Evolutionary conservation across 1,284 basidiomycete species (phyloP).

Genomic region (Boletellus deceptivus): DNA sequence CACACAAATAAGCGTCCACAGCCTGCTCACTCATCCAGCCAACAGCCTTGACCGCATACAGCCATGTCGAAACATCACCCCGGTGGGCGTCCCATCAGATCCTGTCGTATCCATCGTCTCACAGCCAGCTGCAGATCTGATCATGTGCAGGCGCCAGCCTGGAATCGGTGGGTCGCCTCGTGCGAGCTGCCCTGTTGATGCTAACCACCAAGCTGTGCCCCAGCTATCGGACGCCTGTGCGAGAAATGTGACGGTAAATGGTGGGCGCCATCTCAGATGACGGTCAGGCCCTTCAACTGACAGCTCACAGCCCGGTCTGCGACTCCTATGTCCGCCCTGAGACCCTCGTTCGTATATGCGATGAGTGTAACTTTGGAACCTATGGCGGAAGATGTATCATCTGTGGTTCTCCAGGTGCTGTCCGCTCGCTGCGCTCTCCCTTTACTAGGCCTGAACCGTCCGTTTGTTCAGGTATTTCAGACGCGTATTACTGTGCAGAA

Average conservation of each 20-base stretch:
- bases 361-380: constrained; percentile 99
- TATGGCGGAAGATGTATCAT: constrained; percentile 98
- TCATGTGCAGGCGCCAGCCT: constrained; percentile 95
- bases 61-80: constrained; percentile 88
- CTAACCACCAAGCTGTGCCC: constrained; percentile 4
- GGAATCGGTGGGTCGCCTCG: constrained; percentile 74
- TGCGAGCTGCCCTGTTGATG: not conserved
- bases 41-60: constrained; percentile 17
- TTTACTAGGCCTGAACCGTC: not conserved
- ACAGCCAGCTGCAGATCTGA: constrained; percentile 62
- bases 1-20: constrained; percentile 20
- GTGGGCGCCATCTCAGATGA: constrained; percentile 45
- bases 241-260: constrained; percentile 99
- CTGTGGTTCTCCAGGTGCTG: constrained; percentile 86
- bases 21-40: not conserved
- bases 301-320: constrained; percentile 80
- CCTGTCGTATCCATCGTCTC: not conserved
- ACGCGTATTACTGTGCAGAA: constrained; percentile 96
- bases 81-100: constrained; percentile 46
- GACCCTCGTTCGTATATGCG: constrained; percentile 96
- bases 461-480: constrained; percentile 75
- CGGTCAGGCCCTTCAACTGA: not conserved
- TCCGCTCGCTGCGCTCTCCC: constrained; percentile 3
- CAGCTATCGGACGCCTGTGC: constrained; percentile 94
- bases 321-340: constrained; percentile 99